Evolutionary conservation across 169 alveolate species (phyloP).

Genomic region (Plasmodium gonderi): DNA sequence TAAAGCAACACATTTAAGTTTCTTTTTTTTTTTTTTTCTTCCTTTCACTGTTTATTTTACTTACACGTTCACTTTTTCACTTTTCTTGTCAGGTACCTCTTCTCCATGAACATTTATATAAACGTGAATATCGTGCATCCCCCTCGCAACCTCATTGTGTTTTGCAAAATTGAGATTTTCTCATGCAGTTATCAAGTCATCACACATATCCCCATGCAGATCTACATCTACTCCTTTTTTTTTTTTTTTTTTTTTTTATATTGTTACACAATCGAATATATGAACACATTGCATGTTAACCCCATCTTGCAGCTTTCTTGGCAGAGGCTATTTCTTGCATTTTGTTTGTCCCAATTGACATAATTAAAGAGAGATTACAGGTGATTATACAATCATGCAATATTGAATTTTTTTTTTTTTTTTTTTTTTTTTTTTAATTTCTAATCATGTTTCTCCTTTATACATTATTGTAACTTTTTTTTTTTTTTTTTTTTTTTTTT

Average conservation of each 20-base stretch:
- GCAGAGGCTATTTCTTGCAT: conserved; percentile 57
- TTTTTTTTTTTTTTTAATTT: neutral
- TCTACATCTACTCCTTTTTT: neutral
- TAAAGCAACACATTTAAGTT: neutral
- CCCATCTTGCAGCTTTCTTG: conserved; percentile 1
- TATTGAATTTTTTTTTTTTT: neutral
- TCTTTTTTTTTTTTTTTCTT: neutral
- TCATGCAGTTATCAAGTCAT: no score
- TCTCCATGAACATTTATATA: no score
- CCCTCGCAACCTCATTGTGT: no score
- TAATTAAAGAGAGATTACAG: conserved; percentile 67
- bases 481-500: neutral
- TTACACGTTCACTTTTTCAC: no score
- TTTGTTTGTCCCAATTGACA: conserved; percentile 66
- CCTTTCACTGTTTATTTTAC: no score
- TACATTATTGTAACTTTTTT: neutral
- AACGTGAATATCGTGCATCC: no score
- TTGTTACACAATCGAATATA: no score
- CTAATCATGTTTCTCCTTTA: neutral
- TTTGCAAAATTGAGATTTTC: no score
- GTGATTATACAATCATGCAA: neutral
- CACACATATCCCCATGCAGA: no score
- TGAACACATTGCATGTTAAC: no score
- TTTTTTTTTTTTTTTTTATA: neutral
- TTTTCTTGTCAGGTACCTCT: no score